A percentile compares a stretch with the other conserved stretches of the same genome.
phyloP scores from a whole-genome alignment of 768 basidiomycete genomes.

The Floccularia luteovirens region DNA sequence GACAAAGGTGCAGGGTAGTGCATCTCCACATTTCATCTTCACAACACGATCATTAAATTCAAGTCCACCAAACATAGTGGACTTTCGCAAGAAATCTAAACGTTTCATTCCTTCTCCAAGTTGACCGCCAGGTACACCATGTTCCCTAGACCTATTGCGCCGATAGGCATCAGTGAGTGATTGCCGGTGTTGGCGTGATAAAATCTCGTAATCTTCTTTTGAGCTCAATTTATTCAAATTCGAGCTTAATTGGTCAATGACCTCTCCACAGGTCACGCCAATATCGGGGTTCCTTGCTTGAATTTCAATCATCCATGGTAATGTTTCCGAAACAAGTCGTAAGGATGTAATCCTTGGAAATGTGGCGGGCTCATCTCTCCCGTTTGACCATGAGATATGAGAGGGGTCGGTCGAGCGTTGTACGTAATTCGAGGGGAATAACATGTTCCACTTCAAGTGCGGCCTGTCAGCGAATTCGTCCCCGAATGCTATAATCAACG shows the following conservation, averaged over 20 bases:
- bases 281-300: constrained; percentile 30
- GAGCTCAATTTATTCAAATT: constrained; percentile 43
- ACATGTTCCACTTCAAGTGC: constrained; percentile 70
- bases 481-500: constrained; percentile 43
- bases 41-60: constrained; percentile 34
- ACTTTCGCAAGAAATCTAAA: constrained; percentile 56
- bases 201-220: constrained; percentile 42
- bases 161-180: constrained; percentile 46
- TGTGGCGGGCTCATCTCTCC: constrained; percentile 59
- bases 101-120: constrained; percentile 57
- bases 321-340: constrained; percentile 40
- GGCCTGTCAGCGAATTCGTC: constrained; percentile 31
- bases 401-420: constrained; percentile 54
- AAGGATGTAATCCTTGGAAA: constrained; percentile 50
- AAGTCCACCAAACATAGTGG: constrained; percentile 62
- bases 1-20: constrained; percentile 53
- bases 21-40: constrained; percentile 34
- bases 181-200: constrained; percentile 26
- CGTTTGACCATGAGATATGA: constrained; percentile 58
- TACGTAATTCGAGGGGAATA: constrained; percentile 52
- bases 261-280: constrained; percentile 64
- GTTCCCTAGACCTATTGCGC: constrained; percentile 57
- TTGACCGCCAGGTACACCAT: constrained; percentile 61
- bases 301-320: constrained; percentile 52
- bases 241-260: constrained; percentile 46